A percentile compares a stretch with the other conserved stretches of the same genome.
phyloP scores from a whole-genome alignment of 2,329 filamentous ascomycete genomes.

The Apiospora pterosperma region DNA sequence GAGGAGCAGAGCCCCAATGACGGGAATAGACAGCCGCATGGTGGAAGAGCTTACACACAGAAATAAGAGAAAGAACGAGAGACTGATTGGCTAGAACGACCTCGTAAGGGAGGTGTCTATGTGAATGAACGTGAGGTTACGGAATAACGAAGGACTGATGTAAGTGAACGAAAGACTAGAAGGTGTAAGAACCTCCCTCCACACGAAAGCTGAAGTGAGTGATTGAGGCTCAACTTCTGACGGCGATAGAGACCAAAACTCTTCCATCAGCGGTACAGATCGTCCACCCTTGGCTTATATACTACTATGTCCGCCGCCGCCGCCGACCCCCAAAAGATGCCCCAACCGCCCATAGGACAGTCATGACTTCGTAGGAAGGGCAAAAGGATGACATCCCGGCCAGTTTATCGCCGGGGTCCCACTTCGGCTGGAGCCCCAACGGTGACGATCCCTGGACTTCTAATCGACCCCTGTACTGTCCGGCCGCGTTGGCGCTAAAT shows the following conservation, averaged over 20 bases:
- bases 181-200: slow-evolving; percentile 1
- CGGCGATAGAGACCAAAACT: neutral
- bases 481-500: neutral
- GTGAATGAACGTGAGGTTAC: neutral
- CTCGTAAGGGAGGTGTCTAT: neutral
- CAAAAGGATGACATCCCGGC: neutral
- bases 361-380: neutral
- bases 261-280: neutral
- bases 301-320: neutral
- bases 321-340: neutral
- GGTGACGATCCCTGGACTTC: neutral
- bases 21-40: neutral
- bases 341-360: neutral
- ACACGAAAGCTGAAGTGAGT: neutral
- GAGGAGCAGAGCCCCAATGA: slow-evolving; percentile 5
- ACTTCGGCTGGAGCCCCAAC: slow-evolving; percentile 5
- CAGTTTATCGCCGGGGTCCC: neutral
- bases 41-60: neutral
- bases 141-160: slow-evolving; percentile 2
- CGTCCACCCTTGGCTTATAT: neutral
- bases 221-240: slow-evolving; percentile 1
- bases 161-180: slow-evolving; percentile 4
- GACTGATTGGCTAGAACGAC: neutral
- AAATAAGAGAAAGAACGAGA: neutral
- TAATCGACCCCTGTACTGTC: neutral